A percentile compares a stretch with the other conserved stretches of the same genome.
These are phyloP conservation scores for Apophysomyces sp. DNA, from an alignment of 371 early-diverging fungal genomes.

Conservation along the genomic window DNA sequence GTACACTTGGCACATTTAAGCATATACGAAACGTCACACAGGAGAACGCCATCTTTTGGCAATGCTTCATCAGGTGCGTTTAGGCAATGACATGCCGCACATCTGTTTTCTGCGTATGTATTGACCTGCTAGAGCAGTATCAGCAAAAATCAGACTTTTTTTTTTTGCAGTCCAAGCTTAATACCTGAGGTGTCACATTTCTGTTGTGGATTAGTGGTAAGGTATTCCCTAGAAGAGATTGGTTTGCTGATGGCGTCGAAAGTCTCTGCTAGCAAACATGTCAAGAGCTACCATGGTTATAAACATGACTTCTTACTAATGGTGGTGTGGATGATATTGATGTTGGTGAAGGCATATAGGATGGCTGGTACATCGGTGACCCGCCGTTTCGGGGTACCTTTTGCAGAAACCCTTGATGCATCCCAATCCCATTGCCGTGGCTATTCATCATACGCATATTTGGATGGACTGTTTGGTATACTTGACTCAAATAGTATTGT, in stretches of 20 bases:
- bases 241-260: not conserved
- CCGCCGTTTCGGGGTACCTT: not conserved
- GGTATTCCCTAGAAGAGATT: too few species aligned
- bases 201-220: too few species aligned
- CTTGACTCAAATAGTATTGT: slow-evolving; percentile 24
- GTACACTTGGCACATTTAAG: slow-evolving; percentile 67
- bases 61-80: slow-evolving; percentile 18
- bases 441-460: not conserved
- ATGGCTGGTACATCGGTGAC: not conserved
- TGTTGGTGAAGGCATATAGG: not conserved
- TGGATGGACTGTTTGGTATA: slow-evolving; percentile 27
- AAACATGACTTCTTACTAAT: slow-evolving; percentile 12
- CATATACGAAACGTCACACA: slow-evolving; percentile 30
- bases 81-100: slow-evolving; percentile 37
- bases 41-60: slow-evolving; percentile 11
- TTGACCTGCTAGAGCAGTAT: not conserved
- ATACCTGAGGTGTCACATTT: too few species aligned
- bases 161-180: too few species aligned
- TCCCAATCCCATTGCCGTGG: not conserved
- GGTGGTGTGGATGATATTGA: slow-evolving; percentile 12
- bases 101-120: slow-evolving; percentile 29
- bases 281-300: too few species aligned
- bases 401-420: not conserved
- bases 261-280: too few species aligned
- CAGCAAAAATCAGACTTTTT: not conserved